Evolutionary conservation across 345 rosid species (phyloP), one percentile per base, ranked within the genome.

Genomic region (Populus ilicifolia): DNA sequence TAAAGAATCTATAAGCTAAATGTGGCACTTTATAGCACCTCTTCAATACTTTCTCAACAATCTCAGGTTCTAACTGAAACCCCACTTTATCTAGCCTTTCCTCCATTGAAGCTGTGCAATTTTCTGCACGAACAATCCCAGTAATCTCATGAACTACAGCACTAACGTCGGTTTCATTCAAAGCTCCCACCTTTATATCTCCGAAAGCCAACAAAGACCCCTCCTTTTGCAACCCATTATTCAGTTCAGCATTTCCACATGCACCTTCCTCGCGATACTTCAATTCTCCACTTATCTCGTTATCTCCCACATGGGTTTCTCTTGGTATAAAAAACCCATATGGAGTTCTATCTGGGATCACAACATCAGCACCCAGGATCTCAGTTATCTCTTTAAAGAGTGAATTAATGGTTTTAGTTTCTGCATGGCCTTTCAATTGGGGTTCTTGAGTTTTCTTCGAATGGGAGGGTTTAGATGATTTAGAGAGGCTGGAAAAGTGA

Each of bases 21-120:
- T 87, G 92, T 25, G 98, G 94, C 84, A 89, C 91, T 82, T 91
- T 88, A 46, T 87, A 90, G 86, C 96, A 92, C 77, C 94, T 84
- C 71, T 92, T 90, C 67, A 94, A 83, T 18, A 94, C 98, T 61
- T 85, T 92, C 50, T 89, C 98, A 17, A 92, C 97, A 43, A 88
- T 78, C 48, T 86, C 88, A 5, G 87, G 80, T 10, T 89, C 90
- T 78, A 88, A 85, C 65, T 21, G 82, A 75, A 83, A 74, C 70
- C 83, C 85, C 35, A 83, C 52, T 6, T 83, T 85, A 75, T 85
- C 90, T 52, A 94, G 80, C 80, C 81, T 84, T 67, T 90, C 90
- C 83, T 91, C 96, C 97, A 92, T 88, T 21, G 89, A 79, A 78
- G 80, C 71, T 17, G 30, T 41, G 8, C 43, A 81, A 3, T 84